Percentiles rank a stretch among this genome's conserved stretches.
Conservation (phyloP, 108 stramenopile species). For the Nannochloropsis salina region DNA sequence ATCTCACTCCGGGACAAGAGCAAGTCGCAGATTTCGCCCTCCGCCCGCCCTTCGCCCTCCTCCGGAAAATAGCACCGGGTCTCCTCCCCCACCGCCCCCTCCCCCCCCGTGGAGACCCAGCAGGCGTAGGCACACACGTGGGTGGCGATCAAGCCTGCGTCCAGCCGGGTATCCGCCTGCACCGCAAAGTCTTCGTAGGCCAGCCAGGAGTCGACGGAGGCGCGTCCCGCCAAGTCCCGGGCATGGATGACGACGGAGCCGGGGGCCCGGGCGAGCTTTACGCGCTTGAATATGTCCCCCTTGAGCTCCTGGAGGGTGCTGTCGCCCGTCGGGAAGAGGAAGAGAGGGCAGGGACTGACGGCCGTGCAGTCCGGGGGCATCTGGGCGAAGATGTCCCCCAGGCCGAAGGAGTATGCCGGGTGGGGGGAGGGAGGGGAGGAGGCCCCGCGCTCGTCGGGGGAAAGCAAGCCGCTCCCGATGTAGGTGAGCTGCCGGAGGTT, state of each 20-base stretch:
- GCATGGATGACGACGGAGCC: neutral
- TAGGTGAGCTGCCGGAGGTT: neutral
- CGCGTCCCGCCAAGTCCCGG: neutral
- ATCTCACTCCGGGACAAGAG: neutral
- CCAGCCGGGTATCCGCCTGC: neutral
- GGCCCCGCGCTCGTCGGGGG: neutral
- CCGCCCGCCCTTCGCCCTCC: neutral
- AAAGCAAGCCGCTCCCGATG: neutral
- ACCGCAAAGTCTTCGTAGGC: neutral
- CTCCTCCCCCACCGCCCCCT: neutral
- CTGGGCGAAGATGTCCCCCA: neutral
- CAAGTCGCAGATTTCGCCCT: neutral
- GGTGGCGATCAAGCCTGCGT: neutral
- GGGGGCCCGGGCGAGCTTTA: neutral
- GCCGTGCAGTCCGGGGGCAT: constrained; percentile 16
- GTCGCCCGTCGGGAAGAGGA: neutral
- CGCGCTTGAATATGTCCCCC: neutral
- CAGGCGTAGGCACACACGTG: neutral
- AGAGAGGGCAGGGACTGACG: neutral
- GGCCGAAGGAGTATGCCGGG: neutral
- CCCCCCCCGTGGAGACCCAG: neutral
- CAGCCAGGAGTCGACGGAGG: neutral
- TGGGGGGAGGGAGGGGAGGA: no score
- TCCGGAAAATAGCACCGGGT: constrained; percentile 8
- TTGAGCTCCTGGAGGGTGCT: neutral